Evolutionary conservation across 192 early-diverging fungal genomes (phyloP).

Genomic region (Borealophlyctis nickersoniae): DNA sequence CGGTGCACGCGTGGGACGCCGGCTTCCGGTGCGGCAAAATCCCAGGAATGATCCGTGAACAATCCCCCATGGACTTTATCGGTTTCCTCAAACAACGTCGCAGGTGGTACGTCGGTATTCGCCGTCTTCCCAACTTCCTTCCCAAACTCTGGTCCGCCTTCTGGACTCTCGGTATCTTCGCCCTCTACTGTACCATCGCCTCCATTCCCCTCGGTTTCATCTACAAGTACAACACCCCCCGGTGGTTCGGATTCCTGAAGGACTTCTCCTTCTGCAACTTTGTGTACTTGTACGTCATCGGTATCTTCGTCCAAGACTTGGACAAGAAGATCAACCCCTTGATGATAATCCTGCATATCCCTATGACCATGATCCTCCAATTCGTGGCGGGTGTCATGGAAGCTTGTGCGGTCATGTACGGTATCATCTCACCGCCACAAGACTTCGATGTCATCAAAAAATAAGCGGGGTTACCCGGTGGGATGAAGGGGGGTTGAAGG

Average conservation of each 20-base stretch:
- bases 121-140: constrained; percentile 46
- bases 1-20: constrained; percentile 44
- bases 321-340: constrained; percentile 47
- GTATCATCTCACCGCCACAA: constrained; percentile 44
- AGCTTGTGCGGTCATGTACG: constrained; percentile 46
- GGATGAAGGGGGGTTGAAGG: too few species aligned
- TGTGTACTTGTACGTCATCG: constrained; percentile 53
- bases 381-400: constrained; percentile 48
- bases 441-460: constrained; percentile 60
- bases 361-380: constrained; percentile 45
- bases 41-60: constrained; percentile 50
- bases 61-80: constrained; percentile 48
- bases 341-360: constrained; percentile 39
- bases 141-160: constrained; percentile 55
- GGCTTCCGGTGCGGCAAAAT: constrained; percentile 57
- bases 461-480: too few species aligned
- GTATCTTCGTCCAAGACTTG: constrained; percentile 51
- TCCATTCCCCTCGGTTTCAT: constrained; percentile 45
- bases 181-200: constrained; percentile 43
- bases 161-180: constrained; percentile 52
- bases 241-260: constrained; percentile 55
- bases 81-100: constrained; percentile 57
- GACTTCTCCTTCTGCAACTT: constrained; percentile 51
- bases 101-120: constrained; percentile 55
- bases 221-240: constrained; percentile 37